These are phyloP conservation scores for Leccinum sublutescens DNA, from an alignment of 768 basidiomycete genomes.

Conservation along the genomic window DNA sequence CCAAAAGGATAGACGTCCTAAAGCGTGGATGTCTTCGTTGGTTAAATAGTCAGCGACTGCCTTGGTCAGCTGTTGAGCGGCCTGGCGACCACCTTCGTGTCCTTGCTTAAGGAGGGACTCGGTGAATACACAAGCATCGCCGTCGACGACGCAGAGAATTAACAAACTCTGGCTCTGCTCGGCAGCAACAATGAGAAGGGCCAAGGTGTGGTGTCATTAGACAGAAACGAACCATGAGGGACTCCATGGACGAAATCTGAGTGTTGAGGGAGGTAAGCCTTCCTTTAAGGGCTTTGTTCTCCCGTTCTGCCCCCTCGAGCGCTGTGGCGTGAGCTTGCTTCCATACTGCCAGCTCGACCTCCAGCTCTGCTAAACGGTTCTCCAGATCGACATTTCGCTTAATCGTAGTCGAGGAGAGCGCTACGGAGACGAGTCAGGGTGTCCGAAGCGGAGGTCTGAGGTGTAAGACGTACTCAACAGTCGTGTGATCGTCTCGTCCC, in stretches of 20 bases:
- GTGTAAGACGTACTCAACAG: slow-evolving; percentile 49
- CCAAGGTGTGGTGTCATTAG: background rate
- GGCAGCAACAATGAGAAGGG: slow-evolving; percentile 3
- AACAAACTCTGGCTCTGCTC: slow-evolving; percentile 61
- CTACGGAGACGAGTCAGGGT: slow-evolving; percentile 36
- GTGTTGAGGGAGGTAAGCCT: slow-evolving; percentile 62
- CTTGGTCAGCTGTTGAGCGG: slow-evolving; percentile 65
- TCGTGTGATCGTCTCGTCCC: slow-evolving; percentile 66
- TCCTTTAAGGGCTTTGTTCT: slow-evolving; percentile 65
- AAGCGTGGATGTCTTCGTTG: slow-evolving; percentile 56
- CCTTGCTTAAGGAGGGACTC: slow-evolving; percentile 59
- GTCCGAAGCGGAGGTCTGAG: slow-evolving; percentile 1
- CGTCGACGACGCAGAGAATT: slow-evolving; percentile 74
- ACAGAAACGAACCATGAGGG: slow-evolving; percentile 39
- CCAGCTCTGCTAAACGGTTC: slow-evolving; percentile 61
- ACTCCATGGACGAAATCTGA: slow-evolving; percentile 59
- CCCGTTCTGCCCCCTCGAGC: slow-evolving; percentile 60
- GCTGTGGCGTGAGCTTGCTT: slow-evolving; percentile 66
- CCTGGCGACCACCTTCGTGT: slow-evolving; percentile 58
- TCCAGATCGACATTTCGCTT: slow-evolving; percentile 65
- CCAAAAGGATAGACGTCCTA: slow-evolving; percentile 73
- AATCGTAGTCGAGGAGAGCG: slow-evolving; percentile 61
- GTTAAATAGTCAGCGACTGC: slow-evolving; percentile 67
- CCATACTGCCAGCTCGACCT: slow-evolving; percentile 67
- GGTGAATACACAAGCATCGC: slow-evolving; percentile 66